Percentiles rank a stretch among this genome's conserved stretches.
These are phyloP conservation scores for Cordyceps fumosorosea DNA, from an alignment of 2,329 filamentous ascomycete genomes.

Conservation along the genomic window DNA sequence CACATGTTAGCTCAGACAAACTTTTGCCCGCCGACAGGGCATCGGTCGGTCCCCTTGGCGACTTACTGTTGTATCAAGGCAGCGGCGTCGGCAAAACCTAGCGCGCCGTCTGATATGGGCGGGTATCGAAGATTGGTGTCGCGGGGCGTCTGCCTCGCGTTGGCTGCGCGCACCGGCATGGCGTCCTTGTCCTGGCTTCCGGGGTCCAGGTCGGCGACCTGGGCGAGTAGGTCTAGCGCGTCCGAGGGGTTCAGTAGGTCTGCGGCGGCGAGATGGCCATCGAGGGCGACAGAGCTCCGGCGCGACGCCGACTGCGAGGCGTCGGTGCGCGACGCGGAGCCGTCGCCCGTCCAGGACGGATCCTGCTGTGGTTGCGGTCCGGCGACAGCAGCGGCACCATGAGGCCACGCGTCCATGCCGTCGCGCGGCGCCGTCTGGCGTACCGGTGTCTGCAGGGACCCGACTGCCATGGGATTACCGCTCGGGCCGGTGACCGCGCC, in stretches of 20 bases:
- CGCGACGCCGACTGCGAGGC: constrained; percentile 12
- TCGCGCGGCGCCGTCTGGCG: background rate
- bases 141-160: constrained; percentile 11
- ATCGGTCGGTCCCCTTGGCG: background rate
- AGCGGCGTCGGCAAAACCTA: constrained; percentile 22
- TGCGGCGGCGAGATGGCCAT: constrained; percentile 33
- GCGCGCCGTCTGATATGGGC: constrained; percentile 25
- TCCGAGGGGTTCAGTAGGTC: constrained; percentile 37
- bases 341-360: constrained; percentile 9
- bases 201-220: constrained; percentile 33
- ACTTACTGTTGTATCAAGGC: constrained; percentile 24
- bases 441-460: background rate
- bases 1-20: background rate
- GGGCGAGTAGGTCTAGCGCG: constrained; percentile 33
- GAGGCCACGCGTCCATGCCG: constrained; percentile 14
- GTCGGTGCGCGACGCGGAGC: constrained; percentile 9
- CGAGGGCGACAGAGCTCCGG: constrained; percentile 20
- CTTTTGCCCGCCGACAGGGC: no score
- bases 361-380: background rate
- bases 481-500: background rate
- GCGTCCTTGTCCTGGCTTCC: constrained; percentile 16
- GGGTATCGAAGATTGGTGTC: constrained; percentile 21
- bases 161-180: constrained; percentile 4
- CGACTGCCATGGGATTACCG: background rate
- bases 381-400: constrained; percentile 2